Conservation (phyloP, 495 filamentous ascomycete genomes). For the Gamarada debralockiae region DNA sequence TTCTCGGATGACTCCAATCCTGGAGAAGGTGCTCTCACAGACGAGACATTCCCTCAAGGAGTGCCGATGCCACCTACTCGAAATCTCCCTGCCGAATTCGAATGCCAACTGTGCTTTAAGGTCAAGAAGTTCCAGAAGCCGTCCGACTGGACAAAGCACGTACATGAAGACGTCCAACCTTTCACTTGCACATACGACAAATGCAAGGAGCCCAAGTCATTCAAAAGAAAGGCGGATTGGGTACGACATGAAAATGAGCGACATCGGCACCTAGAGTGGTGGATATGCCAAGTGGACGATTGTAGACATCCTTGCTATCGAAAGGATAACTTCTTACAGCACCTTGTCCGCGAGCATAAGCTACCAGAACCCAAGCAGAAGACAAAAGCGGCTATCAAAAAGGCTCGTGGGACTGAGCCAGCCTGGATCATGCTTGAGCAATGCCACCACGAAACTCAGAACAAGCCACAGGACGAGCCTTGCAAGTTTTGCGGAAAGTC, state of each 20-base stretch:
- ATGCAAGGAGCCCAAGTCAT: constrained; percentile 87
- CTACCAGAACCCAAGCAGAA: constrained; percentile 71
- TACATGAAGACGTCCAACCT: constrained; percentile 92
- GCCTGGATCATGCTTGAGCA: constrained; percentile 77
- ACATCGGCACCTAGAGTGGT: constrained; percentile 90
- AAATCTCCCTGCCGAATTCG: constrained; percentile 82
- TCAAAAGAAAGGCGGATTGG: constrained; percentile 98
- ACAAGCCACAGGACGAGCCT: constrained; percentile 68
- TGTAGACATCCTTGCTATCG: constrained; percentile 84
- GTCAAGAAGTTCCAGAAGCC: constrained; percentile 91
- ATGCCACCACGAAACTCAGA: constrained; percentile 68
- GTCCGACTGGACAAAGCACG: constrained; percentile 97
- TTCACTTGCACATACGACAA: constrained; percentile 90
- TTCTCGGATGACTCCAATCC: constrained; percentile 58
- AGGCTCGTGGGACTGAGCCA: constrained; percentile 44
- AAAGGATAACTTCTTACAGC: constrained; percentile 94
- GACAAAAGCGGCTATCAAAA: constrained; percentile 53
- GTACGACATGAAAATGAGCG: constrained; percentile 93
- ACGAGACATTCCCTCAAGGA: constrained; percentile 68
- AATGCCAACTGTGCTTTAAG: constrained; percentile 88
- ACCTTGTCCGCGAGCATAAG: constrained; percentile 92
- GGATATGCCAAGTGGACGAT: constrained; percentile 78
- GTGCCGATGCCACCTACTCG: constrained; percentile 79
- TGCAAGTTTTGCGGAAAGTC: constrained; percentile 88
- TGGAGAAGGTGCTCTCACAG: constrained; percentile 60